Base-by-base conservation (phyloP, 805 yeast genomes). In the Jamesozyma spencerorum region DNA sequence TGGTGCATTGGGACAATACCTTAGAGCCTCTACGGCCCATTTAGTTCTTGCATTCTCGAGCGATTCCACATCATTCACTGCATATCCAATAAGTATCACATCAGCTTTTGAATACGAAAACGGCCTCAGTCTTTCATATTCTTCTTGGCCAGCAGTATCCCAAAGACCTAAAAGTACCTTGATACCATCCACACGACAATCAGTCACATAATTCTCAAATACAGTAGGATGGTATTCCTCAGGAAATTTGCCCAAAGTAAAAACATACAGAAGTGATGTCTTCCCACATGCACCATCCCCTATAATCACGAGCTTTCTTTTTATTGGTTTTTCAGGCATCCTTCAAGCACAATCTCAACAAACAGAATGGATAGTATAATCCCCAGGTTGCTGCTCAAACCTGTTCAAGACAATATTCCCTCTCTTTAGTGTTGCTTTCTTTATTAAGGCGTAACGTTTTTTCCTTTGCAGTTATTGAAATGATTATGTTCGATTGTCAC, bases 71-170 rank as follows among this genome's bases (percentile, higher is more conserved):
- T 77, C 79, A 58, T 88, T 85, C 15, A 87, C 68, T 0, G 96
- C 85, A 64, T 84, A 88, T 0, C 90, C 96, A 40, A 87, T 81
- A 40, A 87, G 65, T 39, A 88, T 81, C 41, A 85, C 83, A 60
- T 88, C 84, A 2, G 96, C 94, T 52, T 85, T 81, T 10, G 88
- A 75, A 55, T 88, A 88, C 18, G 94, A 82, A 48, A 88, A 66
- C 0, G 96, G 96, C 46, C 96, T 74, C 43, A 88, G 66, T 44
- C 96, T 67, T 50, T 87, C 96, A 58, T 87, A 87, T 62, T 87
- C 97, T 65, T 87, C 97, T 63, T 87, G 96, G 2, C 97, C 97
- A 3, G 97, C 96, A 1, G 96, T 87, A 58, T 87, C 97, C 96
- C 97, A 87, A 19, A 87, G 64, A 2, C 94, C 88, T 41, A 87